phyloP scores from a whole-genome alignment of 1,284 basidiomycete genomes.

The Melanopsichium pennsylvanicum region DNA sequence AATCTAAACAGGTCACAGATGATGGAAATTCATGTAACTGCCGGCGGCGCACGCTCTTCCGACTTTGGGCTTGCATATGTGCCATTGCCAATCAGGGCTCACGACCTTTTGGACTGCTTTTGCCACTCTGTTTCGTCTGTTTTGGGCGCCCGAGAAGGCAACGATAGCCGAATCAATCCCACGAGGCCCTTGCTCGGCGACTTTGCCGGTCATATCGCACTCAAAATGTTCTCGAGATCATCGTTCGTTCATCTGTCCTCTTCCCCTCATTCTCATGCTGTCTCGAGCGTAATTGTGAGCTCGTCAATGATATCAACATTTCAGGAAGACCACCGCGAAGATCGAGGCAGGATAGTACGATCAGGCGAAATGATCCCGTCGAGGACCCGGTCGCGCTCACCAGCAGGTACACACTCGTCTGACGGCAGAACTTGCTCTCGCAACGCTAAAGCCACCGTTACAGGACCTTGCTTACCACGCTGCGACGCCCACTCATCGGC shows the following conservation, averaged over 20 bases:
- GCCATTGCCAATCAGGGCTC: too few relatives aligned
- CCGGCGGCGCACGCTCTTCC: constrained; percentile 14
- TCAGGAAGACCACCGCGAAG: constrained; percentile 27
- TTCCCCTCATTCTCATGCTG: too few relatives aligned
- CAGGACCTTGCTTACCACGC: constrained; percentile 20
- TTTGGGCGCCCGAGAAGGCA: constrained; percentile 4
- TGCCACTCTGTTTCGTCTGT: too few relatives aligned
- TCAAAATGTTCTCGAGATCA: not conserved
- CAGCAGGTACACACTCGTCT: constrained; percentile 56
- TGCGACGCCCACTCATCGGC: constrained; percentile 38
- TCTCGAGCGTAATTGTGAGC: too few relatives aligned
- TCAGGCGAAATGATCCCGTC: constrained; percentile 62
- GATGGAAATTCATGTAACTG: not conserved
- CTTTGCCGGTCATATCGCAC: not conserved
- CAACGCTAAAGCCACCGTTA: constrained; percentile 63
- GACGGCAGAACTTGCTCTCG: constrained; percentile 58
- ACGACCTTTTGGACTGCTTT: too few relatives aligned
- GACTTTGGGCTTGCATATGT: too few relatives aligned
- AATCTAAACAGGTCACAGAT: not conserved
- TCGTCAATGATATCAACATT: not conserved
- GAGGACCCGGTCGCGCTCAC: constrained; percentile 61
- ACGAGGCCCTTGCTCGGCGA: constrained; percentile 5
- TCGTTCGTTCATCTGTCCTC: too few relatives aligned
- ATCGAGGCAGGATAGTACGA: constrained; percentile 22
- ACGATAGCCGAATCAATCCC: constrained; percentile 9